phyloP scores from a whole-genome alignment of 106 monocot species.

The Agapanthus africanus region DNA sequence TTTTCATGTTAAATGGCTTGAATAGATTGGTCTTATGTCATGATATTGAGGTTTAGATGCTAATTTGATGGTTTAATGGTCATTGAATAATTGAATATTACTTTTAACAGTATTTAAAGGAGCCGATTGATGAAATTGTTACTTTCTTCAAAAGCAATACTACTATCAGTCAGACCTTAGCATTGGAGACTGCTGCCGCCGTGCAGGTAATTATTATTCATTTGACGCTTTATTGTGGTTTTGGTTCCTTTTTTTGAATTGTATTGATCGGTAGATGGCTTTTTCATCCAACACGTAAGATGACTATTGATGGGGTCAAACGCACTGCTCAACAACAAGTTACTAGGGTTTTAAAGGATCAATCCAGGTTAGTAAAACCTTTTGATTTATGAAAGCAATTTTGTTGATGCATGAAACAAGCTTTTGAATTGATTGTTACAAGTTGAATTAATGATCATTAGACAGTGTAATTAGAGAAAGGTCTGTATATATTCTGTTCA shows the following conservation, averaged over 20 bases:
- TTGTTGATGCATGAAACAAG: background rate
- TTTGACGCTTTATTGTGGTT: background rate
- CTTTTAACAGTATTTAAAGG: conserved; percentile 73
- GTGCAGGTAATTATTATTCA: conserved; percentile 59
- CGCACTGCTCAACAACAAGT: conserved; percentile 88
- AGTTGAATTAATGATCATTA: conserved; percentile 1
- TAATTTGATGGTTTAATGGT: background rate
- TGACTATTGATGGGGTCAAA: conserved; percentile 92
- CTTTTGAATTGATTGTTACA: background rate
- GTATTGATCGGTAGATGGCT: conserved; percentile 1
- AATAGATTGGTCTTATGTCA: background rate
- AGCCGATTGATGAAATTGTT: conserved; percentile 75
- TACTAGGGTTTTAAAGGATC: conserved; percentile 61
- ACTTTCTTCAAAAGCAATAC: conserved; percentile 80
- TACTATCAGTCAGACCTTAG: conserved; percentile 68
- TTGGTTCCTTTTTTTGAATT: background rate
- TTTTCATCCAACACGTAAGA: conserved; percentile 35
- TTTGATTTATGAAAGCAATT: background rate
- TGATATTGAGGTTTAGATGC: background rate
- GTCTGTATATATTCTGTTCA: background rate
- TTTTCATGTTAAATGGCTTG: background rate
- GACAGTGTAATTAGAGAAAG: background rate
- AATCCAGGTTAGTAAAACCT: conserved; percentile 61
- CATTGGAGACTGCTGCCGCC: conserved; percentile 87
- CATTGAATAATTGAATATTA: conserved; percentile 3